phyloP scores from a whole-genome alignment of 164 flowering plant species.

The Vitis amurensis region DNA sequence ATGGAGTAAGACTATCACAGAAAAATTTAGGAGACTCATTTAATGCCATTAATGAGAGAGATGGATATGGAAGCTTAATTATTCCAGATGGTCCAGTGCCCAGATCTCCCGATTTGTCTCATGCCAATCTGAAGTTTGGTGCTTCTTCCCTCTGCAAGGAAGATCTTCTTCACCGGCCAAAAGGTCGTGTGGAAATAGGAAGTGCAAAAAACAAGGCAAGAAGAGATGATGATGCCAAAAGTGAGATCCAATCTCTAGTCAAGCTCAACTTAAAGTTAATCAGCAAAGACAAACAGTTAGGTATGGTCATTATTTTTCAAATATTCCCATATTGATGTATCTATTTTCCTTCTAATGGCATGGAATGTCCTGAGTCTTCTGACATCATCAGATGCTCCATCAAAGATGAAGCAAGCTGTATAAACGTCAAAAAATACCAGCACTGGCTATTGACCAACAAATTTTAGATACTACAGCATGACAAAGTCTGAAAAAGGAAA shows the following conservation, averaged over 20 bases:
- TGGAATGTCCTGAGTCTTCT: too few species aligned
- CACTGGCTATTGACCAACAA: too few species aligned
- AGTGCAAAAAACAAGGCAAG: conserved; percentile 14
- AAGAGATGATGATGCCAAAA: conserved; percentile 43
- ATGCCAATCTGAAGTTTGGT: conserved; percentile 11
- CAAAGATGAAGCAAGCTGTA: too few species aligned
- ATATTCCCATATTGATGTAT: not conserved
- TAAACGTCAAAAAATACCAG: too few species aligned
- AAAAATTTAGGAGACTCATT: conserved; percentile 2
- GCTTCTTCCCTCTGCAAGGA: conserved; percentile 20
- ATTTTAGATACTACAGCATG: too few species aligned
- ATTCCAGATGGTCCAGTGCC: conserved; percentile 12
- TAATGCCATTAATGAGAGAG: conserved; percentile 1
- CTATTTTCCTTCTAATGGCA: too few species aligned
- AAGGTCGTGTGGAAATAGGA: conserved; percentile 13
- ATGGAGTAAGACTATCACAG: not conserved
- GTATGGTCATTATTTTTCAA: conserved; percentile 33
- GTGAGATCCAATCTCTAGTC: conserved; percentile 71
- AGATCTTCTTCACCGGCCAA: conserved; percentile 13
- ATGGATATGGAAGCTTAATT: conserved; percentile 12
- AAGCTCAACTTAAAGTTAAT: conserved; percentile 73
- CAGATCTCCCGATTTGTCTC: conserved; percentile 12
- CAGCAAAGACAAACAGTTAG: conserved; percentile 42
- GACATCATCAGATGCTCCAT: too few species aligned
- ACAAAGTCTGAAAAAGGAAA: too few species aligned